These are phyloP conservation scores for Aspergillus leporis DNA, from an alignment of 495 filamentous ascomycete genomes.

Conservation along the genomic window DNA sequence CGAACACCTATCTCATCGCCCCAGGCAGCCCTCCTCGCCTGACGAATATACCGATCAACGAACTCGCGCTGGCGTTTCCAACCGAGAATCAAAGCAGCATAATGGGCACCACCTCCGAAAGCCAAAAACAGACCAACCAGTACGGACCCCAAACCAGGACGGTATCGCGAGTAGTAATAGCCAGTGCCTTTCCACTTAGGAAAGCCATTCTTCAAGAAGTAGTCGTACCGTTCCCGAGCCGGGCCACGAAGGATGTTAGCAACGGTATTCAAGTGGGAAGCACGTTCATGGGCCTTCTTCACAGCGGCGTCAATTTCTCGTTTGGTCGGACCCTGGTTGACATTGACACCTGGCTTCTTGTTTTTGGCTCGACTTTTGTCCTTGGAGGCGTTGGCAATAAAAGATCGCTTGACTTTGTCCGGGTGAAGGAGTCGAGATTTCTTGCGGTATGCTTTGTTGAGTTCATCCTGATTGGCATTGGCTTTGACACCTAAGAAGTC, in stretches of 20 bases:
- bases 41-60: conserved; percentile 84
- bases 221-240: conserved; percentile 84
- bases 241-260: conserved; percentile 80
- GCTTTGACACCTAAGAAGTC: conserved; percentile 79
- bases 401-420: conserved; percentile 88
- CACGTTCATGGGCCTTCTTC: conserved; percentile 77
- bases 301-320: conserved; percentile 71
- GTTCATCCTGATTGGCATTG: conserved; percentile 78
- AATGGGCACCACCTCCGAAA: conserved; percentile 82
- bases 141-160: conserved; percentile 85
- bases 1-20: conserved; percentile 70
- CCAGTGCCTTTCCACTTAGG: conserved; percentile 95
- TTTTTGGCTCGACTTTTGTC: conserved; percentile 56
- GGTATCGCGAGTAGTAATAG: conserved; percentile 94
- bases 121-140: conserved; percentile 81
- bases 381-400: conserved; percentile 70
- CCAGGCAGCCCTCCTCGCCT: conserved; percentile 86
- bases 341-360: conserved; percentile 61
- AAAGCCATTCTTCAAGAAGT: conserved; percentile 93
- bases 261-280: conserved; percentile 78
- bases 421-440: conserved; percentile 81
- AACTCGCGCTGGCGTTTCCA: conserved; percentile 91
- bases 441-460: conserved; percentile 92
- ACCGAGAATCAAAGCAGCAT: conserved; percentile 75
- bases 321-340: conserved; percentile 68